Evolutionary conservation across 2,329 filamentous ascomycete species (phyloP), one percentile per base, ranked within the genome.

Genomic region (Claviceps purpurea): DNA sequence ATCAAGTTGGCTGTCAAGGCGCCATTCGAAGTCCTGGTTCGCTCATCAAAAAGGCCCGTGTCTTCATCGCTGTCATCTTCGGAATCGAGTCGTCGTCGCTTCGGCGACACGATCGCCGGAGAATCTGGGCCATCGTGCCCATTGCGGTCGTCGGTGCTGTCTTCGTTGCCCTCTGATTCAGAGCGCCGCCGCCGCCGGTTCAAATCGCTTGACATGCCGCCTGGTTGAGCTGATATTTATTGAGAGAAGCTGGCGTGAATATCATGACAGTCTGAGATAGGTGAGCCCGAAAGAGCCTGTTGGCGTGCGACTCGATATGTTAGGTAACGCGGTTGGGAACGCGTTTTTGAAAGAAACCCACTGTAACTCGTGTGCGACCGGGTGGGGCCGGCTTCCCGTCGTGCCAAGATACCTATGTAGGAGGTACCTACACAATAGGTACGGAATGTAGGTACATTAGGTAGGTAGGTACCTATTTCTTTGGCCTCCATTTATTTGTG

Each of bases 161-260:
- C 64, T 45, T 68, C 65, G 13, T 66, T 64, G n/a, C 70, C 68
- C 26, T 74, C 70, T 43, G 66, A 65, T 11, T 66, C 64, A 22
- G 68, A 64, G 50, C 74, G 72, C 53, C 71, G 66, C 20, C 74
- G 71, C 47, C 74, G 74, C 52, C 70, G 62, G 46, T 62, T 63
- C 20, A 59, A 57, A 39, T 56, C 50, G 22, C 59, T 59, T 44
- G 59, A 54, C 66, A 69, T 69, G 22, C 51, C 56, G 56, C 52
- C 50, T 43, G 26, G 5, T 24, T 38, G 13, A 24, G 18, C 18
- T n/a, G 47, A 26, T n/a, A n/a, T 1, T 5, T 24, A 1, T 44
- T 38, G 49, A 26, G 20, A 6, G 18, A 24, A 7, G 5, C 2
- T 24, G 18, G 24, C 13, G n/a, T n/a, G 2, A 38, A 11, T 43